Percentiles rank a stretch among this genome's conserved stretches.
Evolutionary conservation across 2,329 filamentous ascomycete genomes (phyloP).

Genomic region (Aspergillus sp.): DNA sequence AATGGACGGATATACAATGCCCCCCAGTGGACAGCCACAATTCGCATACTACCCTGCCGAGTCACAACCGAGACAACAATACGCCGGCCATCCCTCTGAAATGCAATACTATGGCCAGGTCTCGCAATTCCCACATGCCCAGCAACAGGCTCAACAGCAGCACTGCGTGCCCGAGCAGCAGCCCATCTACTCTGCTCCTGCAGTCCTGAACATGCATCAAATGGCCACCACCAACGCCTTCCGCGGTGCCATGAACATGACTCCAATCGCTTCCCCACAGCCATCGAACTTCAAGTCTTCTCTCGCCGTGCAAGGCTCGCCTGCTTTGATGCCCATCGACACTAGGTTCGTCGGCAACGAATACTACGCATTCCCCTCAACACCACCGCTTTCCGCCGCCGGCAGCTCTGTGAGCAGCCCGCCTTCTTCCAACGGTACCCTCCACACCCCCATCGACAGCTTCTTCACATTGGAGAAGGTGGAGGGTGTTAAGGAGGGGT

Average conservation of each 20-base stretch:
- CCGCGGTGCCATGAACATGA: slow-evolving; percentile 49
- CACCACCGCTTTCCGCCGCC: slow-evolving; percentile 80
- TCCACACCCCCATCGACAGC: slow-evolving; percentile 78
- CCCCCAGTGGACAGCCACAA: slow-evolving; percentile 61
- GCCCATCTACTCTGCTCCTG: slow-evolving; percentile 40
- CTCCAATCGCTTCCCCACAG: slow-evolving; percentile 73
- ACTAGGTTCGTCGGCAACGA: slow-evolving; percentile 68
- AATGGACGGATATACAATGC: slow-evolving; percentile 66
- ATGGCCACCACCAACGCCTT: slow-evolving; percentile 44
- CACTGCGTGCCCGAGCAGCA: slow-evolving; percentile 32
- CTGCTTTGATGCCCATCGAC: slow-evolving; percentile 64
- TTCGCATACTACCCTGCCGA: slow-evolving; percentile 89
- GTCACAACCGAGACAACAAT: slow-evolving; percentile 72
- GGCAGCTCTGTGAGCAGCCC: slow-evolving; percentile 86
- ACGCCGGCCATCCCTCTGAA: slow-evolving; percentile 63
- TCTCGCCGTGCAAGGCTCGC: slow-evolving; percentile 62
- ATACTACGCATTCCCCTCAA: slow-evolving; percentile 74
- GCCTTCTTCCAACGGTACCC: slow-evolving; percentile 68
- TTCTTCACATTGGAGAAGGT: slow-evolving; percentile 71
- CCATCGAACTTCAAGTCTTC: slow-evolving; percentile 73
- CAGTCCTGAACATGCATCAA: slow-evolving; percentile 47
- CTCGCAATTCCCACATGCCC: slow-evolving; percentile 28
- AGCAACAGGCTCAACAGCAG: slow-evolving; percentile 25
- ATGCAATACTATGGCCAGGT: slow-evolving; percentile 45
- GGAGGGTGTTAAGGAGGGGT: slow-evolving; percentile 67